phyloP scores from a whole-genome alignment of 805 yeast genomes.

The Barnettozyma siamensis region DNA sequence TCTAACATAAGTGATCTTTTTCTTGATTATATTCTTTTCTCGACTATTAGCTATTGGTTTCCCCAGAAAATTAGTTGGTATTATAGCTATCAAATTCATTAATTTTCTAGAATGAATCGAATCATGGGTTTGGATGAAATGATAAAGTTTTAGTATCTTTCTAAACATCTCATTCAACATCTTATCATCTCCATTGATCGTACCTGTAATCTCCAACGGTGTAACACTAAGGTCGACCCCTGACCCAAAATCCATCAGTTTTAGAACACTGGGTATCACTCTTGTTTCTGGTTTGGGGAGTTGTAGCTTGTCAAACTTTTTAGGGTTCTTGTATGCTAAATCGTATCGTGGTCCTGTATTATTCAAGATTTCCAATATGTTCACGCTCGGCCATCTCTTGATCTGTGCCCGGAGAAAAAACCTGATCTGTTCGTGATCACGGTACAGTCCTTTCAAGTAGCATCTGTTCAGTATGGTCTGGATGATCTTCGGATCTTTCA shows the following conservation, averaged over 20 bases:
- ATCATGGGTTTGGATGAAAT: constrained; percentile 9
- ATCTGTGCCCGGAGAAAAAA: constrained; percentile 18
- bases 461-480: constrained; percentile 15
- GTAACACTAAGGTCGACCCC: not conserved
- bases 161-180: constrained; percentile 13
- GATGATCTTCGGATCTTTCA: constrained; percentile 6
- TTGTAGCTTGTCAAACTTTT: constrained; percentile 3
- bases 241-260: not conserved
- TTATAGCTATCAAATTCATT: constrained; percentile 10
- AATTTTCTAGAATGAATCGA: constrained; percentile 18
- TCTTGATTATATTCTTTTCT: constrained; percentile 17
- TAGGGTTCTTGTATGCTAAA: constrained; percentile 4
- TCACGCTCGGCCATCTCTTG: constrained; percentile 21
- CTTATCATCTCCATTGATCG: constrained; percentile 6
- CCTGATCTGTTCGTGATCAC: constrained; percentile 17
- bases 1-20: constrained; percentile 19
- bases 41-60: constrained; percentile 18
- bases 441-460: constrained; percentile 16
- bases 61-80: constrained; percentile 20
- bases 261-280: constrained; percentile 8
- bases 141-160: constrained; percentile 17
- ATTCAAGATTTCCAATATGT: constrained; percentile 7
- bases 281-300: constrained; percentile 14
- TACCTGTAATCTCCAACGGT: constrained; percentile 6
- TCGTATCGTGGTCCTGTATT: constrained; percentile 10